These are phyloP conservation scores for Atkinsonella hypoxylon DNA, from an alignment of 2,329 filamentous ascomycete species.

Conservation along the genomic window DNA sequence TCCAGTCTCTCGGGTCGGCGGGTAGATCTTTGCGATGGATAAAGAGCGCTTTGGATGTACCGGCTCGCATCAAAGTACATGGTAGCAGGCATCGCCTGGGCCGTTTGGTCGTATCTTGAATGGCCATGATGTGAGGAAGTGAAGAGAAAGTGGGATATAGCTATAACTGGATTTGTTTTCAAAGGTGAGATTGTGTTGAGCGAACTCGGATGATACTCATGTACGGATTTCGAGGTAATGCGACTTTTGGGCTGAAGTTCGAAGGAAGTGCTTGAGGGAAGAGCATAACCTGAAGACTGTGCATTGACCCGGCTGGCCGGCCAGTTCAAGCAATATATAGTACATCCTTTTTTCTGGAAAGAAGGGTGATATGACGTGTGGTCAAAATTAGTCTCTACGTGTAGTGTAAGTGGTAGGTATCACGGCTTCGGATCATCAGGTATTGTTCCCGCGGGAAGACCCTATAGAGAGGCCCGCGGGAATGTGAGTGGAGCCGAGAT, in stretches of 20 bases:
- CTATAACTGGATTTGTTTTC: not conserved
- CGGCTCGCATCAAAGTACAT: slow-evolving; percentile 49
- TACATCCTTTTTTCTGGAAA: no score
- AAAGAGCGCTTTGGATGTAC: slow-evolving; percentile 50
- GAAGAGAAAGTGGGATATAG: no score
- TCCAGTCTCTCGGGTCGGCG: slow-evolving; percentile 30
- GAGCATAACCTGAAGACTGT: not conserved
- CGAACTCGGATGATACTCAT: not conserved
- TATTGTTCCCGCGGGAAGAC: no score
- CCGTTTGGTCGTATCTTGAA: not conserved
- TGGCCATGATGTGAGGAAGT: not conserved
- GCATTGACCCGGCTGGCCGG: not conserved
- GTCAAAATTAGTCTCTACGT: no score
- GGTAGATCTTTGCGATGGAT: slow-evolving; percentile 44
- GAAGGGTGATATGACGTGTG: no score
- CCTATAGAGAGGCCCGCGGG: no score
- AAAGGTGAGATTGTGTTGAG: not conserved
- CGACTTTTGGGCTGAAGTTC: not conserved
- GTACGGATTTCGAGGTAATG: not conserved
- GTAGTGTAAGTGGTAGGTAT: no score
- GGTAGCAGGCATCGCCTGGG: slow-evolving; percentile 19
- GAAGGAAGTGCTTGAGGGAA: not conserved
- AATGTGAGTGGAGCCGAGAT: no score
- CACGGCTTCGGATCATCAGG: no score
- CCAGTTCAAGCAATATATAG: no score